Evolutionary conservation across 164 flowering plant genomes (phyloP), one percentile per base, ranked within the genome.

Genomic region (Kingdonia uniflora): DNA sequence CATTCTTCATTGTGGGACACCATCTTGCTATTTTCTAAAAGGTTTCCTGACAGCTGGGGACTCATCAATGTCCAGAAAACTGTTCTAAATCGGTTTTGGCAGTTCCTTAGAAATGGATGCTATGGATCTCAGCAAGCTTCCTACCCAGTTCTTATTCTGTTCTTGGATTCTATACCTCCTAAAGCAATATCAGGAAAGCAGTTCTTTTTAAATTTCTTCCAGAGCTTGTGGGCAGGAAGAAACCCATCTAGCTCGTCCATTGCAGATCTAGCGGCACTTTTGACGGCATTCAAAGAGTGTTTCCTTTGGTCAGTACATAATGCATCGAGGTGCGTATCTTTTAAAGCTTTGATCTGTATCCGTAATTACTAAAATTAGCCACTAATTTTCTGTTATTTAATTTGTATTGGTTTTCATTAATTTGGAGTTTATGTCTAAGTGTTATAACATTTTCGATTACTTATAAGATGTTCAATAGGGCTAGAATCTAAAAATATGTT

Each of bases 1-100:
- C 92, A 94, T 71, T 69, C 84, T 53, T 66, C 92, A 49, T 82
- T 94, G 89, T 94, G 99, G 99, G 92, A 94, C 42, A 65, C 71
- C 5, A 40, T 94, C 39, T 55, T 94, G 66, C 62, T 84, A 38
- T 85, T 89, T 64, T 74, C 73, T 14, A 80, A 68, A 68, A 76
- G 64, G 41, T 84, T 76, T 67, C 95, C 99, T 5, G 78, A 76
- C 19, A 66, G 87, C 61, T 94, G 97, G 99, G 65, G 59, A 16
- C 52, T 49, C 19, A 21, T 71, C 55, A 81, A 77, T 68, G 58
- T 78, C 60, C 85, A 84, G 66, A 86, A 84, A 72, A 65, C 57
- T 62, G 60, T 78, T 29, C 58, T 83, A 13, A 74, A 73, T 64
- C 84, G 79, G 15, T 68, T 89, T 41, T 86, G 89, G 91, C 63